These are phyloP conservation scores for Borovskyia barvae DNA, from an alignment of 208 protist species.

Conservation along the genomic window DNA sequence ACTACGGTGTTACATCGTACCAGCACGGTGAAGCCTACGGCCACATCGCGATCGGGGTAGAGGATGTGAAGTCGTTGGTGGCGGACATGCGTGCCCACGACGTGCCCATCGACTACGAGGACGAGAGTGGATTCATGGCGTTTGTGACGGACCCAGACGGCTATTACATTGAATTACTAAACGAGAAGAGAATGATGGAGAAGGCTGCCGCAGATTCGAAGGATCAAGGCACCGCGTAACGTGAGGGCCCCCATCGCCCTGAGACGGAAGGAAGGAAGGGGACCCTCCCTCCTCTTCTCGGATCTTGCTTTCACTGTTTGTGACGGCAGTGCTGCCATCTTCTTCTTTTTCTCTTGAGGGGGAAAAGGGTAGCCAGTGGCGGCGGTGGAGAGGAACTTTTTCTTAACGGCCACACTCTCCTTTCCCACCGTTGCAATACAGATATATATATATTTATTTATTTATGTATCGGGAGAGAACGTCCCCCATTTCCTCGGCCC, in stretches of 20 bases:
- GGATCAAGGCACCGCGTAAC: slow-evolving; percentile 64
- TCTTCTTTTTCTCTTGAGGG: too few relatives aligned
- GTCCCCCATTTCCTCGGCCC: too few relatives aligned
- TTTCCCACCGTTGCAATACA: too few relatives aligned
- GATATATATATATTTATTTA: too few relatives aligned
- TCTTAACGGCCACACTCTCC: too few relatives aligned
- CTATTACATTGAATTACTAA: slow-evolving; percentile 84
- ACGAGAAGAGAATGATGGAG: slow-evolving; percentile 73
- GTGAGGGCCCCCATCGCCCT: too few relatives aligned
- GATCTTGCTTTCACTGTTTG: slow-evolving; percentile 3
- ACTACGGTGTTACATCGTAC: slow-evolving; percentile 75
- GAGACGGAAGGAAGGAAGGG: too few relatives aligned
- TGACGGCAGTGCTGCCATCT: too few relatives aligned
- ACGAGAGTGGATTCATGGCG: slow-evolving; percentile 74
- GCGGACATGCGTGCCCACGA: slow-evolving; percentile 40
- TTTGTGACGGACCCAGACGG: slow-evolving; percentile 85
- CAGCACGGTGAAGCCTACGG: slow-evolving; percentile 75
- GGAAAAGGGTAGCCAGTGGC: too few relatives aligned
- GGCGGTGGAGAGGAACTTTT: too few relatives aligned
- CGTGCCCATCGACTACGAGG: slow-evolving; percentile 73
- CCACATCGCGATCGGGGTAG: slow-evolving; percentile 83
- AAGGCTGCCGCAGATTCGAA: slow-evolving; percentile 61
- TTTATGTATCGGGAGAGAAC: too few relatives aligned
- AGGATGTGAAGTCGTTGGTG: slow-evolving; percentile 59
- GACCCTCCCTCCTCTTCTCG: not conserved